Evolutionary conservation across 768 basidiomycete genomes (phyloP), one percentile per base, ranked within the genome.

Genomic region (Naematelia aurantialba): DNA sequence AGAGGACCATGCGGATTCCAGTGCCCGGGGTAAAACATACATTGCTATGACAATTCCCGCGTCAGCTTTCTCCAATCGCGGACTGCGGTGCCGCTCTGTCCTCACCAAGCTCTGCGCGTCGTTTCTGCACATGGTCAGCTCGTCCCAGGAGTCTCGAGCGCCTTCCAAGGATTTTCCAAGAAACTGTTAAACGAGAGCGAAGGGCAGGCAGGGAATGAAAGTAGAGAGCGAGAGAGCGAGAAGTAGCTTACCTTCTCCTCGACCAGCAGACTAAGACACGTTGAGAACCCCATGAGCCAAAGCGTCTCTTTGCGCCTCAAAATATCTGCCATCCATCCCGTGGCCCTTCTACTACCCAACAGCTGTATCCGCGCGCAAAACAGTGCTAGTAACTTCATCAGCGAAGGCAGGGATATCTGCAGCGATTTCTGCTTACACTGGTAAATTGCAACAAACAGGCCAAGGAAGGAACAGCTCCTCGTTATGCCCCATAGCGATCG

Each of bases 101-200:
- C 91, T 91, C 89, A 61, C 92, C 91, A 63, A 97, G 79, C 78
- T 98, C 94, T 0, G 84, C 88, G 3, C 92, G 82, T n/a, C 94
- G 81, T 68, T 87, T 83, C 75, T 73, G 55, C 11, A 8, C 17
- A 39, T 11, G 17, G 13, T 45, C 17, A 42, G 22, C 47, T 49
- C 3, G 29, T 31, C 19, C 12, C 42, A 12, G 42, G 12, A 44
- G 12, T 44, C 12, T 44, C 12, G 12, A 44, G 42, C 22, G 53
- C 8, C 25, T n/a, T 44, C 26, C 14, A 30, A 22, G 45, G 29
- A 39, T 44, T 44, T 19, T 12, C 12, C 12, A 19, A 44, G 42
- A 44, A 44, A 44, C 12, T 12, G 42, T 12, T 12, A 44, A 44
- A 44, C 12, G 42, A 44, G 19, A 19, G 42, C 42, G 42, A 44